Percentiles rank a stretch among this genome's conserved stretches.
Conservation (phyloP, 441 rosid genomes). For the Rhodomyrtus psidioides region DNA sequence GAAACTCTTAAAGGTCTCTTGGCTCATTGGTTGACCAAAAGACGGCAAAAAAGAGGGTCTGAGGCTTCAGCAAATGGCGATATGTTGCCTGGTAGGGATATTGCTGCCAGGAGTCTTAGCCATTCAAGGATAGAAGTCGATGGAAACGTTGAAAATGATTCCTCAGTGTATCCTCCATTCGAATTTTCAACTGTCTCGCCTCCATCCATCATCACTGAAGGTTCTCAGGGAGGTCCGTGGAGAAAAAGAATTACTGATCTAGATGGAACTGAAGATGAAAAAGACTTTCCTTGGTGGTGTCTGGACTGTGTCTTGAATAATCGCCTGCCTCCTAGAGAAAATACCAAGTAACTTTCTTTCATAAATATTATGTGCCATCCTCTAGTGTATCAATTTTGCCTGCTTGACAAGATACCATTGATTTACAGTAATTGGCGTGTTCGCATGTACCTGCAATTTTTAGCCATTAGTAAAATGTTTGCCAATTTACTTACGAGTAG, state of each 20-base stretch:
- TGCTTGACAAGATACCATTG: background rate
- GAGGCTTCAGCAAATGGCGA: conserved; percentile 70
- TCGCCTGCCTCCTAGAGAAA: conserved; percentile 93
- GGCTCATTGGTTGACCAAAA: conserved; percentile 80
- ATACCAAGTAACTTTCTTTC: conserved; percentile 60
- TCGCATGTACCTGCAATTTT: background rate
- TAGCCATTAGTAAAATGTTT: background rate
- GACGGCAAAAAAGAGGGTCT: conserved; percentile 64
- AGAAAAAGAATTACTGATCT: conserved; percentile 90
- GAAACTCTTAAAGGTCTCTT: conserved; percentile 95
- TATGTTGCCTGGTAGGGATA: conserved; percentile 52
- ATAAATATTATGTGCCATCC: background rate
- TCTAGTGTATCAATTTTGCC: background rate
- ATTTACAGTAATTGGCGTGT: background rate
- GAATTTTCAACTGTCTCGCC: conserved; percentile 72
- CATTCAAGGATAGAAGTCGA: conserved; percentile 71
- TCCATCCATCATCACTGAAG: conserved; percentile 93
- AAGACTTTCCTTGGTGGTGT: conserved; percentile 96
- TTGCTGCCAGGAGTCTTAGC: conserved; percentile 36
- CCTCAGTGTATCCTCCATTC: conserved; percentile 80
- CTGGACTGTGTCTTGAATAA: conserved; percentile 86
- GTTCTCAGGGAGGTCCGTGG: conserved; percentile 98
- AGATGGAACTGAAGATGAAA: conserved; percentile 95
- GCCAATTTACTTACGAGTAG: background rate
- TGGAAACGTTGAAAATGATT: conserved; percentile 61